Conservation (phyloP, 352 stramenopile genomes). For the Thalassiosira livingstoniorum region DNA sequence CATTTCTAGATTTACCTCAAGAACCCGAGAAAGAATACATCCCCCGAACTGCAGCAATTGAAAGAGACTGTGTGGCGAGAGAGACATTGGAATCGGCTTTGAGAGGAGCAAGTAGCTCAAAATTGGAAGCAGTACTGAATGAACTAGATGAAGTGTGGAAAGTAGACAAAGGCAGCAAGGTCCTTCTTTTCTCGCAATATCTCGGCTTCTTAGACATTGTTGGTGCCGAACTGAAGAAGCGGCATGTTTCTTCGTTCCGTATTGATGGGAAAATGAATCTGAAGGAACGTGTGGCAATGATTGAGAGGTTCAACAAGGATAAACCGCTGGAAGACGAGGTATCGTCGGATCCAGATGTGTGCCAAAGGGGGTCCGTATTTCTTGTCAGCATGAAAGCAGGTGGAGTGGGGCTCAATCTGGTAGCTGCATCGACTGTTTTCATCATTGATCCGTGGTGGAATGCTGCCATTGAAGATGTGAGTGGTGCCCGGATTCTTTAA, state of each 20-base stretch:
- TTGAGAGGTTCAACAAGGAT: slow-evolving; percentile 73
- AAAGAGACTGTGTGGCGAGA: slow-evolving; percentile 54
- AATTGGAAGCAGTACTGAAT: slow-evolving; percentile 76
- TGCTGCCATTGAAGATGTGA: slow-evolving; percentile 72
- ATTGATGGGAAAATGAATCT: slow-evolving; percentile 82
- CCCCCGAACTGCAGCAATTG: neutral
- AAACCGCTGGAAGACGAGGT: neutral
- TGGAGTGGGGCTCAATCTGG: slow-evolving; percentile 82
- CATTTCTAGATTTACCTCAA: slow-evolving; percentile 44
- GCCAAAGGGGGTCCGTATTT: slow-evolving; percentile 71
- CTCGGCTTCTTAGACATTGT: slow-evolving; percentile 81
- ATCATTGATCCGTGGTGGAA: slow-evolving; percentile 87
- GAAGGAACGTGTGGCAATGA: slow-evolving; percentile 69
- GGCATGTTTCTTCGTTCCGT: slow-evolving; percentile 60
- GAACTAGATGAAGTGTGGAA: slow-evolving; percentile 80
- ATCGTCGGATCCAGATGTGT: slow-evolving; percentile 13
- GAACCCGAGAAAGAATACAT: slow-evolving; percentile 42
- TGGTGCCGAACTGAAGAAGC: slow-evolving; percentile 46
- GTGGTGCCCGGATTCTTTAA: neutral
- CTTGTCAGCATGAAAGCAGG: slow-evolving; percentile 84
- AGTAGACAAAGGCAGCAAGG: slow-evolving; percentile 75
- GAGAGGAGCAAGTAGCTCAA: slow-evolving; percentile 72
- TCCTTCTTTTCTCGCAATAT: slow-evolving; percentile 78
- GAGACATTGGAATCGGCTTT: slow-evolving; percentile 73
- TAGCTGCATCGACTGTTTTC: slow-evolving; percentile 77